Base-by-base conservation (phyloP, 2,329 filamentous ascomycete genomes). In the Ilyonectria mors-panacis region DNA sequence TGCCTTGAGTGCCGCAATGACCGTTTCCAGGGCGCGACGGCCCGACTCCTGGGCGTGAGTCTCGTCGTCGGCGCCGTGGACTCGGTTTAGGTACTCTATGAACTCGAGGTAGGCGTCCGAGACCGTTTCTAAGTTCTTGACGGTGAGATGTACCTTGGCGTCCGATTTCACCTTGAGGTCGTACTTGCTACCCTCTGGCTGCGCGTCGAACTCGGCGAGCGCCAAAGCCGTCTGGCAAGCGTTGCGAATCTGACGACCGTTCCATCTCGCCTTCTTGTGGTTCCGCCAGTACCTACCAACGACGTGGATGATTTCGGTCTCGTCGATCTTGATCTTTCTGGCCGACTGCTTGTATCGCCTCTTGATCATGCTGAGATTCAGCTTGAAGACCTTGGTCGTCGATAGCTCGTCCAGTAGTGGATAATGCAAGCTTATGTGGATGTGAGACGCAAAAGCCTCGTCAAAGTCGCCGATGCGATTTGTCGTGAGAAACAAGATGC, bases 191-290 rank as follows among this genome's bases (percentile, higher is more conserved):
- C n/a, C n/a, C n/a, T n/a, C n/a, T n/a, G n/a, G 28, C 37, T 60
- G 57, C 3, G 63, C 57, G 5, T 65, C 57, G 15, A 60, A 65
- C 30, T 65, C 57, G 8, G 63, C 63, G 2, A 65, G 63, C 5
- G 63, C 63, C 9, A 65, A 17, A 3, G 63, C 63, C 6, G 63
- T 70, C 21, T 68, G 65, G 15, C 64, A 71, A 2, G 69, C 67
- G 21, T 71, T 71, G 4, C 65, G 64, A 21, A 71, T 68, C 42
- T 71, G 69, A n/a, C 78, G 67, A 3, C 63, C 63, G 44, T 65
- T 65, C 63, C 74, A 84, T 91, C 33, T 78, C 9, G 33, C 35
- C n/a, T n/a, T n/a, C n/a, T n/a, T n/a, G n/a, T n/a, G n/a, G n/a
- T n/a, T n/a, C n/a, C n/a, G n/a, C n/a, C n/a, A 47, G 28, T 50